These are phyloP conservation scores for Russula brevipes DNA, from an alignment of 768 basidiomycete genomes.

Conservation along the genomic window DNA sequence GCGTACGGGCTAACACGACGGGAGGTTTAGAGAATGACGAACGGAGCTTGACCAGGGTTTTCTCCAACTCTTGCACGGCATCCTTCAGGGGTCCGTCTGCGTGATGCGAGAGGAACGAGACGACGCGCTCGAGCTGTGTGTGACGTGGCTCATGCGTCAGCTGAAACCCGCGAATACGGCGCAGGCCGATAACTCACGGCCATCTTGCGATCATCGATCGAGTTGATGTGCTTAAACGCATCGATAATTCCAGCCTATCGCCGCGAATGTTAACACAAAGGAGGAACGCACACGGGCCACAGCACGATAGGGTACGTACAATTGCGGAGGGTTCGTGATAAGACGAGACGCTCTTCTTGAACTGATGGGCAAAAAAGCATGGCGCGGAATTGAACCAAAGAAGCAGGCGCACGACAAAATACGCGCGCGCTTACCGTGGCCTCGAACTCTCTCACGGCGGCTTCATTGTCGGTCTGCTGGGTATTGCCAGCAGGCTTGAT, in stretches of 20 bases:
- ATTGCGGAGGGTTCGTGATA: constrained; percentile 6
- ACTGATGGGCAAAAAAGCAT: not conserved
- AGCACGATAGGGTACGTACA: not conserved
- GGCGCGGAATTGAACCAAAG: not conserved
- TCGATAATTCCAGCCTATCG: constrained; percentile 58
- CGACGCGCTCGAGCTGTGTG: constrained; percentile 66
- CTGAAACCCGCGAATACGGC: not conserved
- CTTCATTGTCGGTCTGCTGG: not conserved
- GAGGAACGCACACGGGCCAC: not conserved
- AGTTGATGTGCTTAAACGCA: constrained; percentile 49
- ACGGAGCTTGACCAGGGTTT: constrained; percentile 50
- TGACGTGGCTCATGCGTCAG: not conserved
- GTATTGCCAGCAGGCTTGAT: not conserved
- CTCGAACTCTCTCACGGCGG: constrained; percentile 9
- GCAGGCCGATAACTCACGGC: constrained; percentile 43
- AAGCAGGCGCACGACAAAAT: not conserved
- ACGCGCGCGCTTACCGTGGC: not conserved
- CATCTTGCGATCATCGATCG: constrained; percentile 74
- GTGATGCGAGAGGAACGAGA: constrained; percentile 57
- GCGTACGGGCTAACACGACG: not conserved
- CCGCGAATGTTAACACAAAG: not conserved
- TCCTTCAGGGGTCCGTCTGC: constrained; percentile 37
- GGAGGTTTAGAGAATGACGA: not conserved
- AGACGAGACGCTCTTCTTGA: constrained; percentile 9
- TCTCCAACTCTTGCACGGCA: constrained; percentile 37